A percentile compares a stretch with the other conserved stretches of the same genome.
Conservation (phyloP, 441 rosid species). For the Manihot esculenta region DNA sequence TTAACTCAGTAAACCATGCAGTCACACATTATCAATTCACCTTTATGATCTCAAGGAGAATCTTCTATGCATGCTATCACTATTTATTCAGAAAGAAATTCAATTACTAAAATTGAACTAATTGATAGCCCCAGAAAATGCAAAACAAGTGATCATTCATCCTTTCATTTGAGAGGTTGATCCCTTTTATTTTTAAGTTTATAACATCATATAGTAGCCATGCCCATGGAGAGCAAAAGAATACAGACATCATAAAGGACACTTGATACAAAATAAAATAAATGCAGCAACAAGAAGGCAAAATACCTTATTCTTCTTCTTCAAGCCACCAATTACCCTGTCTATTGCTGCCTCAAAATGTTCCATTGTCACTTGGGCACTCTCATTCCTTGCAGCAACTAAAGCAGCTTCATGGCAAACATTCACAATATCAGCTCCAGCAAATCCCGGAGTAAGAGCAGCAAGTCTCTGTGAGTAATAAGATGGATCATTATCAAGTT, state of each 20-base stretch:
- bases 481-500: conserved; percentile 55
- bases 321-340: conserved; percentile 69
- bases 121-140: neutral
- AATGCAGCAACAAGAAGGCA: neutral
- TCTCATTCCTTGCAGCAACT: conserved; percentile 61
- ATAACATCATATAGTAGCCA: neutral
- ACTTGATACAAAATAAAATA: neutral
- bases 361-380: conserved; percentile 44
- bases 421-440: conserved; percentile 75
- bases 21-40: neutral
- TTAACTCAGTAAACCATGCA: neutral
- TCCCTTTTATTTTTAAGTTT: neutral
- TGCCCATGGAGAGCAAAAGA: neutral
- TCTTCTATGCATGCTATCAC: neutral
- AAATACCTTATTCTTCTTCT: conserved; percentile 65
- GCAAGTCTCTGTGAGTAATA: conserved; percentile 60
- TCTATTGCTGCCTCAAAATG: conserved; percentile 76
- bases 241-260: neutral
- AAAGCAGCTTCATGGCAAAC: conserved; percentile 71
- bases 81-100: neutral
- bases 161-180: neutral
- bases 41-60: neutral
- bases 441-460: conserved; percentile 69
- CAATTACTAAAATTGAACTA: neutral
- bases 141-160: neutral